Evolutionary conservation across 306 rosid genomes (phyloP), one percentile per base, ranked within the genome.

Genomic region (Vigna trinervia): DNA sequence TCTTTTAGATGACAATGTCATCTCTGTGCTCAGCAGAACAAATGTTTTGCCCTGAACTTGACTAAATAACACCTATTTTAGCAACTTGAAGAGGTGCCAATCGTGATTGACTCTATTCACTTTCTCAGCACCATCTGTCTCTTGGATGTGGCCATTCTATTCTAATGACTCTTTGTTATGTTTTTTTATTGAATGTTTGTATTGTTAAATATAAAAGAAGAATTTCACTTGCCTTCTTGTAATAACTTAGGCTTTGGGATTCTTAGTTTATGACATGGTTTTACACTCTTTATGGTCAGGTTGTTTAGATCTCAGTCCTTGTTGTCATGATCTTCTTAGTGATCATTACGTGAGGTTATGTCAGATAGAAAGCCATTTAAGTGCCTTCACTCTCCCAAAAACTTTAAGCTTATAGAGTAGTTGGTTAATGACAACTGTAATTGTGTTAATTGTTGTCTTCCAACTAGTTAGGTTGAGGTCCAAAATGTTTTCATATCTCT

Each of bases 61-160:
- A 47, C 23, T 50, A 15, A 78, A 78, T 26, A 17, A 45, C 9
- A 4, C 23, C 41, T 46, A 15, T 71, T 46, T 19, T 51, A 14
- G 52, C 20, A 19, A 78, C 51, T 19, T 32, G 26, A 15, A 50
- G 47, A 48, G 62, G 41, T 48, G 34, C 5, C 13, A 17, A 5
- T 60, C 75, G 34, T 78, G 72, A 60, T 60, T 78, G 65, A 69
- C 41, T 68, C 59, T 53, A 10, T 43, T 43, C 13, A 43, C 45
- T 39, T 39, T 39, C 45, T 39, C 10, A 7, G 45, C 45, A 39
- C 45, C 2, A 39, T 39, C 9, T 38, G 43, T 41, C 15, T 23
- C 36, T 36, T 34, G 69, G 47, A 64, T 50, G 68, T 41, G 19
- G 1, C 43, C 23, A 22, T 52, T 15, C 65, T 53, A 0, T 10